These are phyloP conservation scores for Boletus rufocinnamomeus DNA, from an alignment of 768 basidiomycete species.

Conservation along the genomic window DNA sequence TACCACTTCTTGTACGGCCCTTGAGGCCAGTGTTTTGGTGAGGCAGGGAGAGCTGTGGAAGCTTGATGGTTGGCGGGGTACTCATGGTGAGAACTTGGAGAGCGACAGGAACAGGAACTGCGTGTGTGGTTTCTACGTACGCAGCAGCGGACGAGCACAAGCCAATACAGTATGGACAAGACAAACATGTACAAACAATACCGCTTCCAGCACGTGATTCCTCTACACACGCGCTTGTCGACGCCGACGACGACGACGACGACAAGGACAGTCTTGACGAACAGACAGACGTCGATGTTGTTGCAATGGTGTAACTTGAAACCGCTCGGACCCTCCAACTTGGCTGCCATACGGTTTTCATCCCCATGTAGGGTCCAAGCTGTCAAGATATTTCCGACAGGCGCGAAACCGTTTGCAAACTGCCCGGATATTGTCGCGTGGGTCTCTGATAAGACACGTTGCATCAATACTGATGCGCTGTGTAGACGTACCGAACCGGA, in stretches of 20 bases:
- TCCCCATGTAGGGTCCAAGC: slow-evolving; percentile 67
- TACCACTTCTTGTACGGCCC: slow-evolving; percentile 62
- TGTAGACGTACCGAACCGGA: slow-evolving; percentile 68
- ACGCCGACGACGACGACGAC: background rate
- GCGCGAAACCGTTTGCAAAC: slow-evolving; percentile 59
- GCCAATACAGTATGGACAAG: background rate
- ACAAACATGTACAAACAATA: slow-evolving; percentile 21
- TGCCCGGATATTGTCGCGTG: slow-evolving; percentile 66
- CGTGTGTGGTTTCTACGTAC: background rate
- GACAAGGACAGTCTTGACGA: background rate
- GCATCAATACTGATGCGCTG: slow-evolving; percentile 2
- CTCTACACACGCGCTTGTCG: background rate
- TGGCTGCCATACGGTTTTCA: slow-evolving; percentile 74
- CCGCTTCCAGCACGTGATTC: slow-evolving; percentile 18
- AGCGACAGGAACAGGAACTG: background rate
- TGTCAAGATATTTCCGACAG: slow-evolving; percentile 70
- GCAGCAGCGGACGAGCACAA: background rate
- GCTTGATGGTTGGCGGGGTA: slow-evolving; percentile 54
- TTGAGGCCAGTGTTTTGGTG: slow-evolving; percentile 37
- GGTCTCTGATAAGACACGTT: slow-evolving; percentile 23
- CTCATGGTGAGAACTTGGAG: slow-evolving; percentile 39
- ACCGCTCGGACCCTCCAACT: slow-evolving; percentile 54
- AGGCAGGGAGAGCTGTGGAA: slow-evolving; percentile 46
- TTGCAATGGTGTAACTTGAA: slow-evolving; percentile 69
- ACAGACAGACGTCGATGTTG: slow-evolving; percentile 40